phyloP scores from a whole-genome alignment of 2,329 filamentous ascomycete genomes.

The Fusarium praegraminearum region DNA sequence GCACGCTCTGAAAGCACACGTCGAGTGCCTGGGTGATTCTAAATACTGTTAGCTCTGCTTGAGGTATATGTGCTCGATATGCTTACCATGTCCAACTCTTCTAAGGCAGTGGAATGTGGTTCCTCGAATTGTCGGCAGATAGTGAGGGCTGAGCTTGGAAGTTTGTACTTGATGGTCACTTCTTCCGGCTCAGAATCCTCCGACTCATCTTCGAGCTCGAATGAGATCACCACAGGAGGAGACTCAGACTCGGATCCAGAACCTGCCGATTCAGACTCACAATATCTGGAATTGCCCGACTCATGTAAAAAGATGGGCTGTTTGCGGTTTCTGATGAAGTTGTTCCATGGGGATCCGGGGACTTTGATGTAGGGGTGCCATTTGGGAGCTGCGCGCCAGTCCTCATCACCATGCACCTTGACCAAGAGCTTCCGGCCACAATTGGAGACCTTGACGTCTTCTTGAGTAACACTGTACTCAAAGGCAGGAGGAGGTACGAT shows the following conservation, averaged over 20 bases:
- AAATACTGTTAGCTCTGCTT: background rate
- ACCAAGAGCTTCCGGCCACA: constrained; percentile 36
- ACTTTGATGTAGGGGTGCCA: constrained; percentile 40
- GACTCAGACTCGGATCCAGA: background rate
- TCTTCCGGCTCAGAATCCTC: background rate
- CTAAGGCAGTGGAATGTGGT: background rate
- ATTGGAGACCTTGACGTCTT: constrained; percentile 35
- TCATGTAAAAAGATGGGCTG: constrained; percentile 9
- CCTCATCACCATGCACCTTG: constrained; percentile 7
- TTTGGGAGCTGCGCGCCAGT: constrained; percentile 28
- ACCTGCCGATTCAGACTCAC: background rate
- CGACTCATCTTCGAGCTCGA: too few relatives aligned
- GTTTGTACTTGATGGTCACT: constrained; percentile 8
- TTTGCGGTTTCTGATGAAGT: constrained; percentile 38
- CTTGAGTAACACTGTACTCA: constrained; percentile 41
- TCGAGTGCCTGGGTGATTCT: background rate
- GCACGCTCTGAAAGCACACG: constrained; percentile 1
- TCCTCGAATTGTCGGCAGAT: constrained; percentile 3
- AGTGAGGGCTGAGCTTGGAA: constrained; percentile 24
- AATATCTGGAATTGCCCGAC: background rate
- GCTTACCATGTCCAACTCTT: background rate
- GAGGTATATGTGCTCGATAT: background rate
- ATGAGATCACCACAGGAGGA: too few relatives aligned
- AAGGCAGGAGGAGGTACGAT: background rate
- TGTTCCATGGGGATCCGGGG: constrained; percentile 45